phyloP scores from a whole-genome alignment of 1,284 basidiomycete genomes.

The Heterobasidion parviporum region DNA sequence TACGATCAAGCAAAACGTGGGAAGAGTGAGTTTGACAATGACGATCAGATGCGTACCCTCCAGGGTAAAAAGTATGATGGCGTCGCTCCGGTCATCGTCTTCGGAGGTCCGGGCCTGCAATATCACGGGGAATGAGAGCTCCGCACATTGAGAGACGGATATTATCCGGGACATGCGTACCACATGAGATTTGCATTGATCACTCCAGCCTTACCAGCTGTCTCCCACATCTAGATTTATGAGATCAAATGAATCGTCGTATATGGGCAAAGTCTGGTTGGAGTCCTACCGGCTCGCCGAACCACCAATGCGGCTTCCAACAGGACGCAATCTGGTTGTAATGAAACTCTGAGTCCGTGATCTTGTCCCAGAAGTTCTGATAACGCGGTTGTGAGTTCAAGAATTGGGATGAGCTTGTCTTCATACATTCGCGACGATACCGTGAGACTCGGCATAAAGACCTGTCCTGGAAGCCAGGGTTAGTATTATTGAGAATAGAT shows the following conservation, averaged over 20 bases:
- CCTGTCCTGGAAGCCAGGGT: constrained; percentile 55
- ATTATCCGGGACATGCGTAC: constrained; percentile 31
- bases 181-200: constrained; percentile 86
- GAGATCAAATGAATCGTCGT: not conserved
- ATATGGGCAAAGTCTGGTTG: not conserved
- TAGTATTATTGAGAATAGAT: no score
- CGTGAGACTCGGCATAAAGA: constrained; percentile 80
- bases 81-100: constrained; percentile 52
- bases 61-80: constrained; percentile 75
- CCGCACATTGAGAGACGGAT: not conserved
- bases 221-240: constrained; percentile 75
- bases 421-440: constrained; percentile 82
- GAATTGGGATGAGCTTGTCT: not conserved
- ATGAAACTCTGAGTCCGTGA: constrained; percentile 50
- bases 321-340: constrained; percentile 57
- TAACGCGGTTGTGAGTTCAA: not conserved
- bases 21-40: not conserved
- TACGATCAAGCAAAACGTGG: constrained; percentile 15
- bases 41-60: constrained; percentile 35
- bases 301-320: constrained; percentile 76
- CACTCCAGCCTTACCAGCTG: constrained; percentile 65
- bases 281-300: constrained; percentile 73
- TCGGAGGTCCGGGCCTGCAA: constrained; percentile 73
- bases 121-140: not conserved
- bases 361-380: constrained; percentile 83